phyloP scores from a whole-genome alignment of 371 early-diverging fungal species.

The Lichtheimia ramosa region DNA sequence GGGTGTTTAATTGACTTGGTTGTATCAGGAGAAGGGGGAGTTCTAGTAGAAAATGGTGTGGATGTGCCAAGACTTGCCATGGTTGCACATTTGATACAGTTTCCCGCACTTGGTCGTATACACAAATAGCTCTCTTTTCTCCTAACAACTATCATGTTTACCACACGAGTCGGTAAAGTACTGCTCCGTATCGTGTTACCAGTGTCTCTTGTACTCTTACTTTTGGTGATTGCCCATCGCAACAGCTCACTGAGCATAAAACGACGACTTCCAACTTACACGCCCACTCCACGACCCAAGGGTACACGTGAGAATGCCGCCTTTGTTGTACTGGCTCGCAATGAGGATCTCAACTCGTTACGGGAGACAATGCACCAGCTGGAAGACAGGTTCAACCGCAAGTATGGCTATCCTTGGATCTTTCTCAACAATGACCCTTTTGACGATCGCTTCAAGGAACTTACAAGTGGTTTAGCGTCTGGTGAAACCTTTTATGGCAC shows the following conservation, averaged over 20 bases:
- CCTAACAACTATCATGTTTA: background rate
- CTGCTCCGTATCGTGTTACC: conserved; percentile 6
- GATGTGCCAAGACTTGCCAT: no score
- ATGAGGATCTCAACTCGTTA: conserved; percentile 73
- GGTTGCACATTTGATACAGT: no score
- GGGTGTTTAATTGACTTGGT: no score
- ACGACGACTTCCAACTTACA: background rate
- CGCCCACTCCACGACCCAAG: conserved; percentile 1
- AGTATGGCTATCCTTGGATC: conserved; percentile 84
- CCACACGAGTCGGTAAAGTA: conserved; percentile 7
- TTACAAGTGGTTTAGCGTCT: conserved; percentile 38
- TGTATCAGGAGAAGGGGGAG: no score
- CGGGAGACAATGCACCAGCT: conserved; percentile 64
- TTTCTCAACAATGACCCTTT: conserved; percentile 81
- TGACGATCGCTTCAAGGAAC: conserved; percentile 66
- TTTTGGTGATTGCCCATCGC: conserved; percentile 11
- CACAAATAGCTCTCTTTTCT: no score
- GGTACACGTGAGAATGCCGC: conserved; percentile 42
- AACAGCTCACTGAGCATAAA: conserved; percentile 4
- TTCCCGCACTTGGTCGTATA: no score
- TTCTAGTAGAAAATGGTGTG: no score
- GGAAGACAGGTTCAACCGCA: conserved; percentile 80
- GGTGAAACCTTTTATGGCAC: conserved; percentile 44
- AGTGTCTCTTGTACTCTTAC: conserved; percentile 5
- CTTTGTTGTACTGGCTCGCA: conserved; percentile 64